Base-by-base conservation (phyloP, 140 eudicot genomes). In the Senecio squalidus region DNA sequence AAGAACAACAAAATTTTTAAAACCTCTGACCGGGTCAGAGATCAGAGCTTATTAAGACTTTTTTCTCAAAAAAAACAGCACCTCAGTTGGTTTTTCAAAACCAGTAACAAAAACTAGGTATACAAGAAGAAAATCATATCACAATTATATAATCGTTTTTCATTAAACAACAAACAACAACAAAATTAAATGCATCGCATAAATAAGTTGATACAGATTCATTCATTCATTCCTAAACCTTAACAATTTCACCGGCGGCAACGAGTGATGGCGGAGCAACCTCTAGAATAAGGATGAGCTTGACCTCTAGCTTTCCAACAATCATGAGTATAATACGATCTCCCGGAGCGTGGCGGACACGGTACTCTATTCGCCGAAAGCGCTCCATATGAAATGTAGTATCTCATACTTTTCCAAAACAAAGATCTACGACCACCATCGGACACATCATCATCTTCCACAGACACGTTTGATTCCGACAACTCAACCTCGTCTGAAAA, bases 311-410 rank as follows among this genome's bases (percentile, higher is more conserved):
- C 85, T 25, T 46, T 55, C 77, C 70, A 73, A 52, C 94, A 84
- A 71, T 81, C 54, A 50, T 77, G 83, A 17, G 94, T 80, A 51
- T 84, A 84, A 39, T 84, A 84, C 5, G 94, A 84, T 58, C 85
- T 72, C 2, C 94, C 94, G 28, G 94, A 84, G 56, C 94, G 85
- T 7, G 94, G 81, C 16, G 85, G 94, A 48, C 94, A 84, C 0
- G 94, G 89, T 4, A 84, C 64, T 39, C 84, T 76, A 30, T 81
- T 84, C 20, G 94, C 89, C 9, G 84, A 58, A 0, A 84, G 74
- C 9, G 88, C 94, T 6, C 79, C 89, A 46, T 84, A 84, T 0
- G 94, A 84, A 0, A 84, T 84, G 62, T 81, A 84, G 54, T 78
- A 75, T 41, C 77, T 47, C 78, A 58, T 31, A 26, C 58, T 75